Conservation (phyloP, 2,329 filamentous ascomycete species). For the Ophiostoma novo-ulmi region DNA sequence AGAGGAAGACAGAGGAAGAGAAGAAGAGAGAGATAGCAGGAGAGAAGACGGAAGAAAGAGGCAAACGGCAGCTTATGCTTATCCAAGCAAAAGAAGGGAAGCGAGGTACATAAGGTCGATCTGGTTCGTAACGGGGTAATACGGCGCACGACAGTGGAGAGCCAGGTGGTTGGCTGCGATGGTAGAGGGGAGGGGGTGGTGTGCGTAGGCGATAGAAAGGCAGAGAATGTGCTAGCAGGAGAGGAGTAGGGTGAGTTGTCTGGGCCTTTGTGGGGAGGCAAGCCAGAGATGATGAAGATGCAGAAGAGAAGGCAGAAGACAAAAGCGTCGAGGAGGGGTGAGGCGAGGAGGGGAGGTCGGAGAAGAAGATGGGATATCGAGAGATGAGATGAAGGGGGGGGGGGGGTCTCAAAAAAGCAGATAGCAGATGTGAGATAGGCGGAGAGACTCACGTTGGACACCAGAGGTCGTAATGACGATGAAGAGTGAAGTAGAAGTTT, state of each 20-base stretch:
- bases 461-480: background rate
- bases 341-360: background rate
- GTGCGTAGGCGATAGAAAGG: constrained; percentile 22
- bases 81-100: constrained; percentile 20
- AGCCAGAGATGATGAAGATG: background rate
- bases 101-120: background rate
- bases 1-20: background rate
- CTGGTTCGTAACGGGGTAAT: constrained; percentile 1
- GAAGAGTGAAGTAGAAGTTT: background rate
- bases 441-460: constrained; percentile 6
- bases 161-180: background rate
- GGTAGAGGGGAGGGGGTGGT: background rate
- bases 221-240: constrained; percentile 25
- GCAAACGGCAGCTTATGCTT: constrained; percentile 21
- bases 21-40: background rate
- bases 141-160: constrained; percentile 14
- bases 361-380: background rate
- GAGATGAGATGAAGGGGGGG: background rate
- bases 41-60: constrained; percentile 17
- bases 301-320: background rate
- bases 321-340: background rate
- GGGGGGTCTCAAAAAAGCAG: background rate
- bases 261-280: background rate
- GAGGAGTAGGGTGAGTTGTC: background rate
- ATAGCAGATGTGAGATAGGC: background rate